A percentile compares a stretch with the other conserved stretches of the same genome.
Evolutionary conservation across 768 basidiomycete species (phyloP).

Genomic region (Steccherinum ochraceum): DNA sequence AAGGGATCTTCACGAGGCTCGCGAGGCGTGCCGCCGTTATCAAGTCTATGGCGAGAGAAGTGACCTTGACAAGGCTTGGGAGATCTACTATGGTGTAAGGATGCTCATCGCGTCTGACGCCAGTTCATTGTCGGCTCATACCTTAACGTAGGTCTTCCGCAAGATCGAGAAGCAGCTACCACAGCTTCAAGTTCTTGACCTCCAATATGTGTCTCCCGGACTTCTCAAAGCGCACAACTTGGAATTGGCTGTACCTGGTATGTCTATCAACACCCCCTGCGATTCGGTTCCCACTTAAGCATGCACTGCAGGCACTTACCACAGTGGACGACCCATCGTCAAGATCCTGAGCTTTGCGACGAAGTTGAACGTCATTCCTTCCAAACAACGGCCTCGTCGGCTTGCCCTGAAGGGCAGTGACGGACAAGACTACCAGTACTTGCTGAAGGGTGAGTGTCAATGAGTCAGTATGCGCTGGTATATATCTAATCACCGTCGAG

Average conservation of each 20-base stretch:
- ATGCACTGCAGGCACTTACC: constrained; percentile 69
- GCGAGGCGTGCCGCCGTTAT: constrained; percentile 85
- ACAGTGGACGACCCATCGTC: constrained; percentile 78
- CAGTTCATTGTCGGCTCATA: neutral
- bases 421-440: constrained; percentile 88
- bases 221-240: constrained; percentile 84
- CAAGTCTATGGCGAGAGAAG: constrained; percentile 79
- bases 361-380: constrained; percentile 89
- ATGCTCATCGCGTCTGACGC: neutral
- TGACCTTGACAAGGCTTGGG: constrained; percentile 97
- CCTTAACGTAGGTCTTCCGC: constrained; percentile 71
- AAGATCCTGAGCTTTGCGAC: constrained; percentile 80
- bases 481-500: neutral
- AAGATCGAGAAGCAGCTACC: constrained; percentile 93
- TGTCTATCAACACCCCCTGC: constrained; percentile 10
- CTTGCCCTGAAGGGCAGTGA: constrained; percentile 85
- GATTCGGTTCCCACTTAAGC: neutral
- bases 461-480: neutral
- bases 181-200: constrained; percentile 79
- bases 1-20: constrained; percentile 85
- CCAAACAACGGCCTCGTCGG: constrained; percentile 93
- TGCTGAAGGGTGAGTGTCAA: constrained; percentile 66
- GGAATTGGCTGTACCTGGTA: constrained; percentile 94
- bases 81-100: constrained; percentile 90
- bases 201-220: constrained; percentile 96